Conservation (phyloP, 1,139 yeast genomes). For the Geotrichum reessii region DNA sequence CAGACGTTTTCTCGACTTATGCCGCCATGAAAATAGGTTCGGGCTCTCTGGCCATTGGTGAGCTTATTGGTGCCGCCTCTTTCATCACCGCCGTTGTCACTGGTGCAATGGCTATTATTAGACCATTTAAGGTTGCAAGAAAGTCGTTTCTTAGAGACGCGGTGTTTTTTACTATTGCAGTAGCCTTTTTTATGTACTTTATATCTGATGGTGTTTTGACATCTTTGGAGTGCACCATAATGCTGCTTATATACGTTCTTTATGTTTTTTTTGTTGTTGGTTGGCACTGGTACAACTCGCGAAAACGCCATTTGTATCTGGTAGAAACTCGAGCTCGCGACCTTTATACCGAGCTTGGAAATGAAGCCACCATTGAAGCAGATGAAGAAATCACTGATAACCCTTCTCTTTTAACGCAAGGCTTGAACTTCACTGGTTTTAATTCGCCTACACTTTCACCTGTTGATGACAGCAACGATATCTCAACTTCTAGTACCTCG, state of each 20-base stretch:
- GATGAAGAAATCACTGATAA: conserved; percentile 25
- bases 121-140: conserved; percentile 57
- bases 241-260: conserved; percentile 47
- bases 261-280: conserved; percentile 50
- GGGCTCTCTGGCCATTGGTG: conserved; percentile 78
- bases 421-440: conserved; percentile 23
- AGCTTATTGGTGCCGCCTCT: conserved; percentile 77
- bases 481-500: neutral
- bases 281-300: conserved; percentile 39
- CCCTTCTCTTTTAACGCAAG: conserved; percentile 20
- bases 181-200: conserved; percentile 40
- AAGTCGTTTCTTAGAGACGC: conserved; percentile 52
- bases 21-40: conserved; percentile 68
- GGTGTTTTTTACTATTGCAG: conserved; percentile 46
- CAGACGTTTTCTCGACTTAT: conserved; percentile 81
- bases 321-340: conserved; percentile 29
- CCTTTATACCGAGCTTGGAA: conserved; percentile 30
- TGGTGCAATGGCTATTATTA: conserved; percentile 65
- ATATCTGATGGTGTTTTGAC: conserved; percentile 45
- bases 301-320: conserved; percentile 22
- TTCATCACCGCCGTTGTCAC: conserved; percentile 71
- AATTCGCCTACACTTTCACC: conserved; percentile 6
- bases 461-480: neutral
- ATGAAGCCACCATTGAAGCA: conserved; percentile 22
- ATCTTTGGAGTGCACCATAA: conserved; percentile 42